These are phyloP conservation scores for Lentinula boryana DNA, from an alignment of 768 basidiomycete species.

Conservation along the genomic window DNA sequence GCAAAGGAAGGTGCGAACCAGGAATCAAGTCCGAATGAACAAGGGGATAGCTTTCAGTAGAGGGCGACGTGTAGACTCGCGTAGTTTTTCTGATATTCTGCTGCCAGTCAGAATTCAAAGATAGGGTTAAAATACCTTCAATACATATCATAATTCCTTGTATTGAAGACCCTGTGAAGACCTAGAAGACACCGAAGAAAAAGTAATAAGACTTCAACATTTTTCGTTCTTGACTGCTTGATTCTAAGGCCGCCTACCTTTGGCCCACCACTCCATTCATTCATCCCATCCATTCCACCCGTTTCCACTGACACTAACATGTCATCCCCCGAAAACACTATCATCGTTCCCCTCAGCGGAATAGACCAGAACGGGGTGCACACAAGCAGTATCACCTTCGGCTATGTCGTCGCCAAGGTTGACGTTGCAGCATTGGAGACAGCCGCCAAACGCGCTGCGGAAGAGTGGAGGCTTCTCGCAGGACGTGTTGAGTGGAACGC, in stretches of 20 bases:
- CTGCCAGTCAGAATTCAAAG: neutral
- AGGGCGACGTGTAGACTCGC: neutral
- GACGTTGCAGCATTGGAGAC: neutral
- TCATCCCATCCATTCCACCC: neutral
- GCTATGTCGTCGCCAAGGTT: neutral
- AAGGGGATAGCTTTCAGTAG: neutral
- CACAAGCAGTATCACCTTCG: constrained; percentile 5
- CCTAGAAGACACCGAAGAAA: neutral
- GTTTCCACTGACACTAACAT: neutral
- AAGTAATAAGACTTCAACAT: neutral
- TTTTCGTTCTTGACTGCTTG: neutral
- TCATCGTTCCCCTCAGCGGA: constrained; percentile 3
- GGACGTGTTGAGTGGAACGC: constrained; percentile 4
- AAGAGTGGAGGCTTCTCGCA: constrained; percentile 4
- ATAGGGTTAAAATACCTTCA: neutral
- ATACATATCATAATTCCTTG: neutral
- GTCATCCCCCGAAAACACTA: neutral
- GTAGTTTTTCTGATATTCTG: neutral
- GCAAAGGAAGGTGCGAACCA: neutral
- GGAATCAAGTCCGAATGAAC: neutral
- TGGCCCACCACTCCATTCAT: neutral
- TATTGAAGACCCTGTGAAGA: neutral
- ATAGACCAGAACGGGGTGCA: constrained; percentile 3
- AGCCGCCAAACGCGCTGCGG: neutral
- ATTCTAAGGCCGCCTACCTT: neutral